Percentiles rank a stretch among this genome's conserved stretches.
These are phyloP conservation scores for Clarireedia sp. DNA, from an alignment of 2,329 filamentous ascomycete genomes.

Conservation along the genomic window DNA sequence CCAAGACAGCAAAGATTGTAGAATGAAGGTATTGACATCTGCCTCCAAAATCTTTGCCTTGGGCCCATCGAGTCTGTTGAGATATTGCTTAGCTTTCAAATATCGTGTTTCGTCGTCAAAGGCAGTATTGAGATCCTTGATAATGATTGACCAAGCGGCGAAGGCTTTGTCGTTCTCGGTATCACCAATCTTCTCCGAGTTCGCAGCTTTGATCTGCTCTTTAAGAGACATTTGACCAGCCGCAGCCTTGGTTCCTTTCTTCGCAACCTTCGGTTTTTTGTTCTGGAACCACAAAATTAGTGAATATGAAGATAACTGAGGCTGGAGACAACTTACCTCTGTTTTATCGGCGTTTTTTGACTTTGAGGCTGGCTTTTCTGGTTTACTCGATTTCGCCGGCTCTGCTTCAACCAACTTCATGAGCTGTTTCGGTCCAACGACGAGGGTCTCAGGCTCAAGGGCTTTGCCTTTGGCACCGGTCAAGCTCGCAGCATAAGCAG, in stretches of 20 bases:
- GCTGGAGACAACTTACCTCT: conserved; percentile 6
- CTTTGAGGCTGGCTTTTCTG: conserved; percentile 14
- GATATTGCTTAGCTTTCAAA: conserved; percentile 23
- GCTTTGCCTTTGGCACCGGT: conserved; percentile 55
- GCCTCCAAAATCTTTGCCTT: conserved; percentile 26
- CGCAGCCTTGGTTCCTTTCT: conserved; percentile 33
- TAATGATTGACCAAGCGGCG: conserved; percentile 24
- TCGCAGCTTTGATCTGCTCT: conserved; percentile 29
- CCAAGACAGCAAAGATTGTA: conserved; percentile 40
- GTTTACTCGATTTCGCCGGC: conserved; percentile 14
- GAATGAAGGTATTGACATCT: conserved; percentile 37
- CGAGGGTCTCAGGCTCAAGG: conserved; percentile 57
- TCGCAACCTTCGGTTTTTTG: conserved; percentile 10
- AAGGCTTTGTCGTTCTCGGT: conserved; percentile 28
- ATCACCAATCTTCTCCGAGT: conserved; percentile 25
- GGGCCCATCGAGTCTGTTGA: conserved; percentile 25
- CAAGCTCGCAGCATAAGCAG: conserved; percentile 60
- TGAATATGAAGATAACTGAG: background rate
- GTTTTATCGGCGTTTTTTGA: conserved; percentile 21
- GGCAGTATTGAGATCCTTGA: conserved; percentile 24
- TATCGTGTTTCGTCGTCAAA: conserved; percentile 27
- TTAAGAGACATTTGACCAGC: conserved; percentile 31
- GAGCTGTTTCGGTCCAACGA: conserved; percentile 34
- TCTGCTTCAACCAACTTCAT: conserved; percentile 22
- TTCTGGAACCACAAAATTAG: conserved; percentile 6